phyloP scores from a whole-genome alignment of 2,329 filamentous ascomycete genomes.

The Lasiodiplodia citricola region DNA sequence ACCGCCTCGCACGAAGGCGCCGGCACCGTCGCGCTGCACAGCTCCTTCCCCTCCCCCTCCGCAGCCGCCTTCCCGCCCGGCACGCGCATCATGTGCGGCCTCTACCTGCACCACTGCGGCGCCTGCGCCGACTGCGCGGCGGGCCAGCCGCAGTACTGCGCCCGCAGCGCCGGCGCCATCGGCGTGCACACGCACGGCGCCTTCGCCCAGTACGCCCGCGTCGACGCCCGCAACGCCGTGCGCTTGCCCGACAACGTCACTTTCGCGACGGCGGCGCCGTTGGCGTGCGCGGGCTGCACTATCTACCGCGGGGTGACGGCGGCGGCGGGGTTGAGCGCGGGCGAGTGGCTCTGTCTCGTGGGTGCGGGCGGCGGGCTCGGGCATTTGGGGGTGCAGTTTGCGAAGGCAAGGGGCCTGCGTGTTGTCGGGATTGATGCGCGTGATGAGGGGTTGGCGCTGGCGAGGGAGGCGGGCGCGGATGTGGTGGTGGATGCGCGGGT shows the following conservation, averaged over 20 bases:
- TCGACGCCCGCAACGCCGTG: constrained; percentile 55
- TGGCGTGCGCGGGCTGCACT: constrained; percentile 62
- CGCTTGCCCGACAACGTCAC: constrained; percentile 55
- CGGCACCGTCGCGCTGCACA: constrained; percentile 59
- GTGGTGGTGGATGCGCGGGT: constrained; percentile 58
- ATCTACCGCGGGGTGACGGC: constrained; percentile 53
- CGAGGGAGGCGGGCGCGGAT: constrained; percentile 56
- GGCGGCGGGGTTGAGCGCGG: constrained; percentile 47
- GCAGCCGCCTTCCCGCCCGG: constrained; percentile 52
- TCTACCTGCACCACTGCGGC: constrained; percentile 60
- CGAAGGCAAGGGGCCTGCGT: constrained; percentile 56
- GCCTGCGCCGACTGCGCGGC: constrained; percentile 58
- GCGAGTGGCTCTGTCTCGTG: constrained; percentile 48
- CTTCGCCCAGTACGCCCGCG: constrained; percentile 62
- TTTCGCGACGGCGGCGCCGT: constrained; percentile 59
- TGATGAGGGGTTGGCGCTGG: constrained; percentile 58
- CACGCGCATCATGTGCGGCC: constrained; percentile 62
- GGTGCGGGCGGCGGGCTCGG: constrained; percentile 46
- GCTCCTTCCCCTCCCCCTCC: constrained; percentile 47
- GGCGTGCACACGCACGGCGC: constrained; percentile 60
- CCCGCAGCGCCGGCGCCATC: constrained; percentile 49
- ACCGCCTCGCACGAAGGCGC: constrained; percentile 64
- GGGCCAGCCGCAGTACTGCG: constrained; percentile 62
- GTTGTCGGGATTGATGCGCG: constrained; percentile 62
- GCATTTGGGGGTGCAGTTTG: constrained; percentile 60